Conservation (phyloP, 352 stramenopile species). For the Thalassiosira livingstoniorum region DNA sequence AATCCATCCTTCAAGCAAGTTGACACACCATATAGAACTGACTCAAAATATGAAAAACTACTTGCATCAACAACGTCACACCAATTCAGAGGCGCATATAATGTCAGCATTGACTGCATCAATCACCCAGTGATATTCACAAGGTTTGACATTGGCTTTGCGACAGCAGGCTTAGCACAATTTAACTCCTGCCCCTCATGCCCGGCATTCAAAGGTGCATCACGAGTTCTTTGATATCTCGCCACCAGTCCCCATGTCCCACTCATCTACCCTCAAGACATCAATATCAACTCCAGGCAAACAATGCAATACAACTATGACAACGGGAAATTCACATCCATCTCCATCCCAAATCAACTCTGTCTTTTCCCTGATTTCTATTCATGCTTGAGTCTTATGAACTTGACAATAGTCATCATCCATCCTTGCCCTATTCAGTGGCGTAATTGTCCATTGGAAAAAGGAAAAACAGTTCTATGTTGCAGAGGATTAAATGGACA, state of each 20-base stretch:
- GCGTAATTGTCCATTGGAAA: conserved; percentile 19
- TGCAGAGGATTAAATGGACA: conserved; percentile 24
- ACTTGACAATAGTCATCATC: neutral
- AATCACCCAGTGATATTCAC: conserved; percentile 1
- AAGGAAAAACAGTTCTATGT: conserved; percentile 19
- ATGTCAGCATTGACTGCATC: neutral
- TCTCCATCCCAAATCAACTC: conserved; percentile 8
- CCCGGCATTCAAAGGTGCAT: neutral
- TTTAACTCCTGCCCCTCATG: neutral
- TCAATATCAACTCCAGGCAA: neutral
- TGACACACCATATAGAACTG: conserved; percentile 28
- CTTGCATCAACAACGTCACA: neutral
- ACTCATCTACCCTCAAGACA: conserved; percentile 13
- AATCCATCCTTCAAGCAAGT: conserved; percentile 31
- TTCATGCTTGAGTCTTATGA: neutral
- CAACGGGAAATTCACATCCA: conserved; percentile 5
- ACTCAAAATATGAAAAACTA: conserved; percentile 11
- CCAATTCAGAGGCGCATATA: conserved; percentile 8
- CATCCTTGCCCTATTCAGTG: neutral
- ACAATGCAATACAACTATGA: conserved; percentile 10
- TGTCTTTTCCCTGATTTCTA: neutral
- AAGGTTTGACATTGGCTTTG: conserved; percentile 9
- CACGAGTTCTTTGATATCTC: conserved; percentile 13
- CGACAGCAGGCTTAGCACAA: neutral
- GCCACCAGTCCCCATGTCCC: neutral